phyloP scores from a whole-genome alignment of 164 flowering plant genomes.

The Aristolochia contorta region DNA sequence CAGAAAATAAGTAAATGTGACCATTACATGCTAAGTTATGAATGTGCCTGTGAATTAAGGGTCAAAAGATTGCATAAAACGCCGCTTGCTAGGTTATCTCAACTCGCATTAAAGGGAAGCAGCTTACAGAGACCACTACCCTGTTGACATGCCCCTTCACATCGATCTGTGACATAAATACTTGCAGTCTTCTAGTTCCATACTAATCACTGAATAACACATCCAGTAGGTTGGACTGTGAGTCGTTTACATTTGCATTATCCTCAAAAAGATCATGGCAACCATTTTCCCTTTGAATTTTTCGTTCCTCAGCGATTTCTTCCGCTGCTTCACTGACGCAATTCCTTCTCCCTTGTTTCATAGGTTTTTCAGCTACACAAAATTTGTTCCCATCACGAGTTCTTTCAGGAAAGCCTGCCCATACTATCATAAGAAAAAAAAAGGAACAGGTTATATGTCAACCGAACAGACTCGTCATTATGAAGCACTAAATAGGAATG shows the following conservation, averaged over 20 bases:
- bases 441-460: not conserved
- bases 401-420: slow-evolving; percentile 96
- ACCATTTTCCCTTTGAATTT: slow-evolving; percentile 46
- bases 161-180: too few species aligned
- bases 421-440: slow-evolving; percentile 37
- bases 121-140: too few species aligned
- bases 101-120: too few species aligned
- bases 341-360: slow-evolving; percentile 42
- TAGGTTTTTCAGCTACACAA: slow-evolving; percentile 76
- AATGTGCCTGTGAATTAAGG: too few species aligned
- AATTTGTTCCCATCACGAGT: slow-evolving; percentile 79
- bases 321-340: slow-evolving; percentile 55
- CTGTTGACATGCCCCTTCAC: too few species aligned
- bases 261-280: slow-evolving; percentile 54
- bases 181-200: not conserved
- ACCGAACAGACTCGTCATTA: not conserved
- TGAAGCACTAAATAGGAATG: not conserved
- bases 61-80: too few species aligned
- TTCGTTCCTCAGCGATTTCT: slow-evolving; percentile 53
- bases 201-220: slow-evolving; percentile 23
- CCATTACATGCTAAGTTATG: too few species aligned
- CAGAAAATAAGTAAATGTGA: too few species aligned
- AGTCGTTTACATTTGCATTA: slow-evolving; percentile 20
- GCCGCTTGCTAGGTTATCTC: too few species aligned
- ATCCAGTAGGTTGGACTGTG: slow-evolving; percentile 56